These are phyloP conservation scores for Cyphellophora europaea DNA, from an alignment of 2,329 filamentous ascomycete species.

Conservation along the genomic window DNA sequence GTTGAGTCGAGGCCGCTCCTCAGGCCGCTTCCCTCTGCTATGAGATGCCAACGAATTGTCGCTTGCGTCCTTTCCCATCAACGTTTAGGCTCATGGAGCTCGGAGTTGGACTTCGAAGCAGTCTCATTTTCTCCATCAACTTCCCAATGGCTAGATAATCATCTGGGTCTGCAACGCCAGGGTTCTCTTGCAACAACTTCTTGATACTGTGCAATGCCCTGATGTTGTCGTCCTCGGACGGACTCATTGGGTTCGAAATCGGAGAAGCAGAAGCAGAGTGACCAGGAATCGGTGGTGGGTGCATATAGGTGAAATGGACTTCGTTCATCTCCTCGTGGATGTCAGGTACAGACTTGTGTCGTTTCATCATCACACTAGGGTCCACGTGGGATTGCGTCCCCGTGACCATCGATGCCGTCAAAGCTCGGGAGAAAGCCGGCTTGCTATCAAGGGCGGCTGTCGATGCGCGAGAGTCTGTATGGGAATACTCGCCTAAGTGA, in stretches of 20 bases:
- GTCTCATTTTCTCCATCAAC: constrained; percentile 74
- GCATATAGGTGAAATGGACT: constrained; percentile 27
- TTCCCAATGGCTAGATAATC: constrained; percentile 72
- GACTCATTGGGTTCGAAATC: constrained; percentile 47
- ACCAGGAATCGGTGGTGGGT: constrained; percentile 26
- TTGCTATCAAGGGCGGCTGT: constrained; percentile 15
- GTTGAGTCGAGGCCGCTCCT: too few species aligned
- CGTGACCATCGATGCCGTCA: constrained; percentile 12
- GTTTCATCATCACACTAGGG: constrained; percentile 28
- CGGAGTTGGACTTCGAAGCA: constrained; percentile 44
- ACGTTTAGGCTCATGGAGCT: constrained; percentile 1
- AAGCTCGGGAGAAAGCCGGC: constrained; percentile 7
- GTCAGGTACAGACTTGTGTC: constrained; percentile 35
- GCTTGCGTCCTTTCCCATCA: not conserved
- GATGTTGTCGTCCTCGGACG: constrained; percentile 75
- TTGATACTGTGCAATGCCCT: constrained; percentile 73
- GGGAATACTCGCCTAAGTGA: constrained; percentile 28
- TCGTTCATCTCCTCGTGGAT: constrained; percentile 36
- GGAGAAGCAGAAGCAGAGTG: constrained; percentile 35
- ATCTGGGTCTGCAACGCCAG: constrained; percentile 63
- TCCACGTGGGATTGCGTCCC: constrained; percentile 21
- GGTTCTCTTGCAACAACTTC: constrained; percentile 67
- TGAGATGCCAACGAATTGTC: not conserved
- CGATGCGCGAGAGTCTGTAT: constrained; percentile 31
- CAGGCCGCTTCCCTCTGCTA: too few species aligned